Evolutionary conservation across 192 early-diverging fungal species (phyloP).

Genomic region (Backusella liffmaniae): DNA sequence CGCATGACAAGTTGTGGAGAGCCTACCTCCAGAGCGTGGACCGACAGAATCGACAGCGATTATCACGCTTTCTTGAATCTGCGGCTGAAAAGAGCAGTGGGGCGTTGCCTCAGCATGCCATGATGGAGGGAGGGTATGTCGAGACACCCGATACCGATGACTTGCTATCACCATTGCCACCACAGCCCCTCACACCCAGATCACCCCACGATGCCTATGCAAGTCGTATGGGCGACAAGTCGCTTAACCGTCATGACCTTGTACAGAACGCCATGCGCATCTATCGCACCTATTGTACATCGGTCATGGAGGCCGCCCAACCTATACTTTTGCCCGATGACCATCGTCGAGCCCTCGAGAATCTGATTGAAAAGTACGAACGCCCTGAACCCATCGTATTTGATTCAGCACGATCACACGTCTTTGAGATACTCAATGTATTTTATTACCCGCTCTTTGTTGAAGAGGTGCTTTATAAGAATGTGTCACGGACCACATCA

Average conservation of each 20-base stretch:
- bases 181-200: constrained; percentile 8
- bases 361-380: constrained; percentile 37
- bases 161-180: background rate
- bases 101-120: background rate
- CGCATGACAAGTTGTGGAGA: constrained; percentile 41
- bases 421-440: constrained; percentile 45
- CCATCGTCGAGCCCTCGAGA: constrained; percentile 35
- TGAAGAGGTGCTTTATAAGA: constrained; percentile 38
- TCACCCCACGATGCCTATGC: constrained; percentile 18
- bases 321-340: constrained; percentile 39
- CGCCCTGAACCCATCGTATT: constrained; percentile 45
- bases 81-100: background rate
- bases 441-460: constrained; percentile 45
- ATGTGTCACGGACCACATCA: constrained; percentile 22
- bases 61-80: background rate
- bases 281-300: constrained; percentile 33
- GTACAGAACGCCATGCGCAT: constrained; percentile 35
- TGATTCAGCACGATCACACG: constrained; percentile 40
- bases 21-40: constrained; percentile 23
- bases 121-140: background rate
- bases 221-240: background rate
- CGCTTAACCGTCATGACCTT: constrained; percentile 27
- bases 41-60: constrained; percentile 12
- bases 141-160: constrained; percentile 17
- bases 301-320: constrained; percentile 24